phyloP scores from a whole-genome alignment of 495 filamentous ascomycete genomes.

The Lasiosphaeria hispida region DNA sequence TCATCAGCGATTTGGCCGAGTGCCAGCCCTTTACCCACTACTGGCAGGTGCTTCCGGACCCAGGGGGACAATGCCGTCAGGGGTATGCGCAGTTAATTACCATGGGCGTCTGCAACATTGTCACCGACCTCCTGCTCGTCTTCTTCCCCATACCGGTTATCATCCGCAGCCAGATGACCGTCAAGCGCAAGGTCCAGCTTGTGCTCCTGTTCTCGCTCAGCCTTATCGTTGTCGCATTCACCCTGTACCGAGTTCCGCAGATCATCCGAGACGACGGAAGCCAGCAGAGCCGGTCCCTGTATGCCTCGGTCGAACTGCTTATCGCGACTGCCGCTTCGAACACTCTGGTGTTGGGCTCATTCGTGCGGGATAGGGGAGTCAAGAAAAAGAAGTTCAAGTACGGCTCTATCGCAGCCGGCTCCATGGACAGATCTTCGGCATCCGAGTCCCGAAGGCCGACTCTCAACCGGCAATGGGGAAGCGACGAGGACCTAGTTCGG shows the following conservation, averaged over 20 bases:
- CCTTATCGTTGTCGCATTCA: conserved; percentile 68
- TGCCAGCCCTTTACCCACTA: conserved; percentile 82
- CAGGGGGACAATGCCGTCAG: conserved; percentile 77
- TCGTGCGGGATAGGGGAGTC: conserved; percentile 72
- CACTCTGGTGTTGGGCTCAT: conserved; percentile 74
- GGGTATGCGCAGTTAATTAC: conserved; percentile 83
- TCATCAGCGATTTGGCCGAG: conserved; percentile 79
- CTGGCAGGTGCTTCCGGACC: conserved; percentile 90
- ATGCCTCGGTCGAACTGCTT: conserved; percentile 75
- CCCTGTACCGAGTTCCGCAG: conserved; percentile 71
- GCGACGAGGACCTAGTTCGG: conserved; percentile 74
- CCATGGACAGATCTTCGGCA: conserved; percentile 45
- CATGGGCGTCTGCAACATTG: conserved; percentile 80
- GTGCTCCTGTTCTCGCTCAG: conserved; percentile 79
- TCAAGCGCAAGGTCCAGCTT: conserved; percentile 64
- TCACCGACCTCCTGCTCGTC: conserved; percentile 84
- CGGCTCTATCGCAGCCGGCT: conserved; percentile 44
- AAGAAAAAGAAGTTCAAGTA: conserved; percentile 75
- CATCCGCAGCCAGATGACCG: conserved; percentile 64
- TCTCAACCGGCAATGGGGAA: conserved; percentile 68
- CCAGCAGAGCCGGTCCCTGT: conserved; percentile 73
- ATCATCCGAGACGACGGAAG: conserved; percentile 60
- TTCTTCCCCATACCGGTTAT: conserved; percentile 87
- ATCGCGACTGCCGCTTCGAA: conserved; percentile 76
- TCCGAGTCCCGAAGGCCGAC: conserved; percentile 45